Evolutionary conservation across 768 basidiomycete species (phyloP).

Genomic region (Gloeopeniophorella convolvens): DNA sequence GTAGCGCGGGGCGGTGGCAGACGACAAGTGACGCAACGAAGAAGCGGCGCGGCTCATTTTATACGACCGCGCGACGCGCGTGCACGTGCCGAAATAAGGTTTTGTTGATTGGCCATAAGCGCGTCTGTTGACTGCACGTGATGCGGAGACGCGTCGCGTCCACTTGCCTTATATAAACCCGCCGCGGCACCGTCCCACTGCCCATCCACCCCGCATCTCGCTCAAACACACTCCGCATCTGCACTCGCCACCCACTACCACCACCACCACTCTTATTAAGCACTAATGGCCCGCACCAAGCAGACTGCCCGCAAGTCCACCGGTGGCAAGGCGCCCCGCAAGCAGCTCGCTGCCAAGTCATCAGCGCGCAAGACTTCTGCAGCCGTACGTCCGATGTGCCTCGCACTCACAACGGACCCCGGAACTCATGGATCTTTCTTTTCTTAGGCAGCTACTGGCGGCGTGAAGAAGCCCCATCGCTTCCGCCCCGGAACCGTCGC

Average conservation of each 20-base stretch:
- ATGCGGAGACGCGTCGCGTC: conserved; percentile 14
- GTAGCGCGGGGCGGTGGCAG: conserved; percentile 7
- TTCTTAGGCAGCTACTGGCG: conserved; percentile 41
- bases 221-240: conserved; percentile 1
- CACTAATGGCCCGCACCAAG: conserved; percentile 64
- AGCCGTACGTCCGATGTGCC: conserved; percentile 18
- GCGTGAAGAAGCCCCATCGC: conserved; percentile 55
- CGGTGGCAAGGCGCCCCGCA: conserved; percentile 66
- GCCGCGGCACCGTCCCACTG: too few species aligned
- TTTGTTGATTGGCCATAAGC: conserved; percentile 25
- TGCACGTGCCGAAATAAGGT: conserved; percentile 19
- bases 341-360: conserved; percentile 64
- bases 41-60: conserved; percentile 17
- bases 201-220: conserved; percentile 6
- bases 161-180: conserved; percentile 16
- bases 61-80: conserved; percentile 19
- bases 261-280: conserved; percentile 2
- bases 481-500: conserved; percentile 36
- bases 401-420: too few species aligned
- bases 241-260: not conserved
- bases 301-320: conserved; percentile 76
- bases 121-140: conserved; percentile 21
- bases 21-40: not conserved
- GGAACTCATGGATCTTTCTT: too few species aligned
- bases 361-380: conserved; percentile 55